Evolutionary conservation across 139 green algal species (phyloP), one percentile per base, ranked within the genome.

Genomic region (Closterium sp.): DNA sequence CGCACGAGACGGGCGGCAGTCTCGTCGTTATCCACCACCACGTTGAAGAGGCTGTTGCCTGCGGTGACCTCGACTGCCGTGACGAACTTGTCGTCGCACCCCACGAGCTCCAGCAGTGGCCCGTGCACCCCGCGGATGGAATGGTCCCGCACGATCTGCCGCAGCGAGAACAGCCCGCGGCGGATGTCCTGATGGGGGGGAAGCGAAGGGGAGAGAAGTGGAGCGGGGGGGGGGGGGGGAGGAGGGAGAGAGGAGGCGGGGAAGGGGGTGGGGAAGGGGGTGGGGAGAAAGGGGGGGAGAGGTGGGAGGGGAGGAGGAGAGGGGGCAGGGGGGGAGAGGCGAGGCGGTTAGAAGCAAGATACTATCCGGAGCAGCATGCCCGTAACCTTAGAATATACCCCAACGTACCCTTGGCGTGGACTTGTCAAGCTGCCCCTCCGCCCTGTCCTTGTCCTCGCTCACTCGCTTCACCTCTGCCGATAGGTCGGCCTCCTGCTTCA

Each of bases 91-190:
- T 95, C 92, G 28, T 95, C 86, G 91, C 95, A 97, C 8, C 96
- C 90, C 35, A 99, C 96, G 36, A 99, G 96, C 94, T 99, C 98
- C 7, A 99, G 97, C 33, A 99, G 36, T 34, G 83, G 93, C 55
- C 98, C 98, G 89, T 97, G 95, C 89, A 99, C 97, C 19, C 97
- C 97, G 43, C 89, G 25, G 87, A 98, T 96, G n/a, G 94, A 92
- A 90, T 97, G 95, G 66, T 97, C 87, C 1, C 90, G 33, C 0
- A 95, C 94, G 16, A 98, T 92, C 23, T 94, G 86, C 64, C 96
- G 95, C 38, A 97, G 93, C 25, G 84, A 85, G n/a, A 34, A 89
- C 12, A 98, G 89, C 3, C 96, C 96, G 33, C 95, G 92, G 4
- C 90, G 88, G 25, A 98, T 90, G 86, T 99, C 97, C 1, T 95